Evolutionary conservation across 2,329 filamentous ascomycete species (phyloP).

Genomic region (Diaporthe helianthi): DNA sequence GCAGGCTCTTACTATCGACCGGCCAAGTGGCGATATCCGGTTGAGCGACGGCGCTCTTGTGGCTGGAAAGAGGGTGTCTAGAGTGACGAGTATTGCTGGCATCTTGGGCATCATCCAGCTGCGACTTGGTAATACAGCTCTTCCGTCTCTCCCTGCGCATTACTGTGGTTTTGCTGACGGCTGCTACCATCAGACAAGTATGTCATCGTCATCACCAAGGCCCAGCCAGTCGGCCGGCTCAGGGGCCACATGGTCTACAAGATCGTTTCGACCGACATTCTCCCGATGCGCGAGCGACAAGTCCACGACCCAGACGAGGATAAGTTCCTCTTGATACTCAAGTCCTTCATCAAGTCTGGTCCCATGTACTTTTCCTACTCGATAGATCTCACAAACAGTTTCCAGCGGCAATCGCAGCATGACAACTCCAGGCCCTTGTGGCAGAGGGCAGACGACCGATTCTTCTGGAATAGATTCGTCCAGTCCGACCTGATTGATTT

Average conservation of each 20-base stretch:
- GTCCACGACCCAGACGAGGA: constrained; percentile 95
- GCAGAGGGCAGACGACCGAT: constrained; percentile 93
- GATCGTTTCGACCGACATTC: constrained; percentile 86
- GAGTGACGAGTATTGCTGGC: constrained; percentile 90
- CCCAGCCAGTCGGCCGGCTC: constrained; percentile 85
- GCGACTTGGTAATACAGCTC: constrained; percentile 73
- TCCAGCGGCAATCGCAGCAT: constrained; percentile 87
- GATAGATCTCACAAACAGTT: constrained; percentile 93
- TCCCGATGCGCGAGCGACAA: constrained; percentile 90
- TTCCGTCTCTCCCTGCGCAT: background rate
- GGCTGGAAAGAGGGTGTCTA: constrained; percentile 72
- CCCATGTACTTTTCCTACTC: constrained; percentile 99
- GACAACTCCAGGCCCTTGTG: constrained; percentile 79
- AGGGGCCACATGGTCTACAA: constrained; percentile 98
- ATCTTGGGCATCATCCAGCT: constrained; percentile 94
- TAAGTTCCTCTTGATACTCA: constrained; percentile 83
- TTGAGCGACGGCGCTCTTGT: constrained; percentile 81
- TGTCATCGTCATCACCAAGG: constrained; percentile 94
- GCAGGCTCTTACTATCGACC: constrained; percentile 85
- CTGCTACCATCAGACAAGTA: constrained; percentile 76
- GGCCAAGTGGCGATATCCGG: constrained; percentile 88
- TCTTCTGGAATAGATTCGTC: constrained; percentile 98
- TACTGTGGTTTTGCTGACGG: background rate
- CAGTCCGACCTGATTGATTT: constrained; percentile 93
- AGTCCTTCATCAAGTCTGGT: constrained; percentile 79